Conservation (phyloP, 768 basidiomycete genomes). For the Lentinula boryana region DNA sequence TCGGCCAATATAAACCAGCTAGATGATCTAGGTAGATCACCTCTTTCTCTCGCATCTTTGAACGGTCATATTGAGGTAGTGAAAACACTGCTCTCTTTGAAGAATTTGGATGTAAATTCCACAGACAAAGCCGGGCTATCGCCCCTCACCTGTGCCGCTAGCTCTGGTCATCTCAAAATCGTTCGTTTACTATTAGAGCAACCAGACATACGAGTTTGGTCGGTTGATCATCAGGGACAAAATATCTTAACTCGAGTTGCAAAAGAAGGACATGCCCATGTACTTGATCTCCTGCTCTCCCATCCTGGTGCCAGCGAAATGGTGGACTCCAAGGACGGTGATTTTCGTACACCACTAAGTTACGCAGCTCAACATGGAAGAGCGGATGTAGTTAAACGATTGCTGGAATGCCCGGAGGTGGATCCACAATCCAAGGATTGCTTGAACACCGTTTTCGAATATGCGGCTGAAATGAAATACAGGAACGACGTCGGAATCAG, state of each 20-base stretch:
- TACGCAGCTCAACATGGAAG: neutral
- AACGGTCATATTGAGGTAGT: neutral
- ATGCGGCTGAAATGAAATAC: neutral
- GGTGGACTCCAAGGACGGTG: neutral
- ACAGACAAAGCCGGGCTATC: neutral
- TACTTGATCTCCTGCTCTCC: neutral
- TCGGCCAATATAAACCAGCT: neutral
- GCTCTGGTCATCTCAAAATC: neutral
- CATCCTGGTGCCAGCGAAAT: neutral
- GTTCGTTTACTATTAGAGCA: neutral
- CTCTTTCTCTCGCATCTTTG: neutral
- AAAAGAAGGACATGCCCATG: neutral
- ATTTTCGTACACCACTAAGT: neutral
- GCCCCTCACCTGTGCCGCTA: neutral
- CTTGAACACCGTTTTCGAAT: neutral
- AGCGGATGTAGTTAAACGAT: neutral
- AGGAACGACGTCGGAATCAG: neutral
- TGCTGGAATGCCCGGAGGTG: neutral
- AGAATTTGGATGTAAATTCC: neutral
- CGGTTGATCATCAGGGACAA: neutral
- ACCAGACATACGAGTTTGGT: slow-evolving; percentile 7
- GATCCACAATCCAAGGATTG: neutral
- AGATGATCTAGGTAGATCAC: neutral
- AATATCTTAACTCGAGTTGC: neutral
- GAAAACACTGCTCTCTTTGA: neutral